These are phyloP conservation scores for Coprinopsis strossmayeri DNA, from an alignment of 768 basidiomycete genomes.

Conservation along the genomic window DNA sequence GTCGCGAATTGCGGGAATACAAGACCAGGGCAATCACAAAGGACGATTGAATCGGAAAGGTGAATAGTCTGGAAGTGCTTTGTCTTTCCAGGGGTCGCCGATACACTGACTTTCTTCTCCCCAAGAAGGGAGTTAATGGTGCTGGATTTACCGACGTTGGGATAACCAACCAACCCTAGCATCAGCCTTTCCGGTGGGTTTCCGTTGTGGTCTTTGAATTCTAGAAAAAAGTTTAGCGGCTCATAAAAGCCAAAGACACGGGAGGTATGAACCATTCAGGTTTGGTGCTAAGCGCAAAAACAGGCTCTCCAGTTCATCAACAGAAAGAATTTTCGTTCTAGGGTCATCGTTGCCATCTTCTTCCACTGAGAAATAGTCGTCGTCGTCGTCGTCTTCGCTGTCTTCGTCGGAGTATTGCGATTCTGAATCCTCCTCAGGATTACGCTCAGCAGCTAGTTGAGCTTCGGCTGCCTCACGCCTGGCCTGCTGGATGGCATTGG, in stretches of 20 bases:
- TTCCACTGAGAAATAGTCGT: constrained; percentile 37
- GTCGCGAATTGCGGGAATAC: constrained; percentile 99
- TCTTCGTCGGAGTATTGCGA: constrained; percentile 12
- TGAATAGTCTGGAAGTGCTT: constrained; percentile 99
- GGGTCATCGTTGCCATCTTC: constrained; percentile 53
- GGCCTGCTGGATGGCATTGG: constrained; percentile 75
- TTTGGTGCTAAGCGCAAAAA: constrained; percentile 70
- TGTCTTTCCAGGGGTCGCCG: constrained; percentile 95
- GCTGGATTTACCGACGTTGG: constrained; percentile 97
- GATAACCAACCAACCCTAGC: constrained; percentile 94
- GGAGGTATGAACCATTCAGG: constrained; percentile 45
- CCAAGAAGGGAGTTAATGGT: constrained; percentile 96
- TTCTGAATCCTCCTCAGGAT: constrained; percentile 14
- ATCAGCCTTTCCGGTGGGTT: constrained; percentile 57
- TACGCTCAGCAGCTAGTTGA: constrained; percentile 12
- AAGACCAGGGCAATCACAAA: constrained; percentile 97
- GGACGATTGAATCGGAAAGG: constrained; percentile 76
- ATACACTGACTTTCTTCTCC: constrained; percentile 97
- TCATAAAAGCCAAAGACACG: not conserved
- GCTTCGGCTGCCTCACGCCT: constrained; percentile 41
- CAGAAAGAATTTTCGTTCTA: constrained; percentile 73
- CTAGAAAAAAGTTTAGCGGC: constrained; percentile 27
- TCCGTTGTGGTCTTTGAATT: constrained; percentile 52
- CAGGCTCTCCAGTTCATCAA: constrained; percentile 81
- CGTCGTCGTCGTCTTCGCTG: constrained; percentile 19